These are phyloP conservation scores for Fraxinus latifolia DNA, from an alignment of 305 asterid species.

Conservation along the genomic window DNA sequence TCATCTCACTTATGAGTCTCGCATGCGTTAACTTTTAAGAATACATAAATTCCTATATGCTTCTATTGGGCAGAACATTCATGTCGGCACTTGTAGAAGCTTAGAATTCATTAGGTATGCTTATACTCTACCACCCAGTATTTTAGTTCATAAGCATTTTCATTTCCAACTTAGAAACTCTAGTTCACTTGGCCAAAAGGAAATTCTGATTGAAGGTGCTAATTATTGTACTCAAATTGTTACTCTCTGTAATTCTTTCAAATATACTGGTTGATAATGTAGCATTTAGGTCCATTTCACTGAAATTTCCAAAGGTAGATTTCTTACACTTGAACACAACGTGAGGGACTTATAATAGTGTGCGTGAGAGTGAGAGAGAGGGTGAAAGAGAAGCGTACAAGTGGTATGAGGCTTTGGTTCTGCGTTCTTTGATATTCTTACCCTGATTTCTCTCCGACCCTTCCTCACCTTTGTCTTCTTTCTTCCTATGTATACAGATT, in stretches of 20 bases:
- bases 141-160: neutral
- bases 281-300: neutral
- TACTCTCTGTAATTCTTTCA: neutral
- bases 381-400: slow-evolving; percentile 8
- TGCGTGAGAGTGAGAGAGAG: neutral
- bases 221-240: neutral
- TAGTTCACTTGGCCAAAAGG: neutral
- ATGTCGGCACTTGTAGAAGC: neutral
- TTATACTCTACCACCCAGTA: neutral
- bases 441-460: slow-evolving; percentile 43
- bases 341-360: neutral
- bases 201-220: neutral
- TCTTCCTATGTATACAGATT: neutral
- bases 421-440: slow-evolving; percentile 28
- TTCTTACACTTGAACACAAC: neutral
- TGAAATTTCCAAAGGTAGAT: neutral
- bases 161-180: neutral
- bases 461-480: slow-evolving; percentile 24
- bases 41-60: neutral
- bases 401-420: slow-evolving; percentile 34
- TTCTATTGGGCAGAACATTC: neutral
- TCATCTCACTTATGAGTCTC: neutral
- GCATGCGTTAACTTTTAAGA: neutral
- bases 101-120: neutral
- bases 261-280: neutral